Percentiles rank a stretch among this genome's conserved stretches.
These are phyloP conservation scores for Anthostomella pinea DNA, from an alignment of 2,329 filamentous ascomycete species.

Conservation along the genomic window DNA sequence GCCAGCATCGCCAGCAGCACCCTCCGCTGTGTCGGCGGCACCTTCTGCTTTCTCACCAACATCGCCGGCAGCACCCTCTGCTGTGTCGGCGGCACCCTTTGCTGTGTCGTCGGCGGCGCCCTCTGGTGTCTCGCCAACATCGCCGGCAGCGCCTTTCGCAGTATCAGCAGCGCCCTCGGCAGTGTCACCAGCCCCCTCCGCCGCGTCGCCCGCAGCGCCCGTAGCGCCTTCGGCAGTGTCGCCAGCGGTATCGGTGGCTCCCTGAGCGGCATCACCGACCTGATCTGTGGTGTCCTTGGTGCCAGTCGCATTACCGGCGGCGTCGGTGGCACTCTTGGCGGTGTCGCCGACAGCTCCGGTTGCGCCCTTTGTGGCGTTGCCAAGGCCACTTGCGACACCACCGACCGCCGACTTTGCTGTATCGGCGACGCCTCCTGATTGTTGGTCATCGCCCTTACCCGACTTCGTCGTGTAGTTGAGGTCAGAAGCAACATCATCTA, in stretches of 20 bases:
- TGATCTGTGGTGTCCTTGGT: slow-evolving; percentile 19
- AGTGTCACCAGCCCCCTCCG: slow-evolving; percentile 18
- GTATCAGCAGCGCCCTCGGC: slow-evolving; percentile 12
- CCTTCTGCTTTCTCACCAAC: slow-evolving; percentile 17
- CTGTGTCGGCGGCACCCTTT: slow-evolving; percentile 22
- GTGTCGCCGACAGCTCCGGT: slow-evolving; percentile 23
- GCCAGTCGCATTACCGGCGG: slow-evolving; percentile 22
- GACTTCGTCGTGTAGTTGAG: slow-evolving; percentile 31
- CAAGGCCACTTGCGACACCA: slow-evolving; percentile 21
- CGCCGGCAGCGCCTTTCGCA: slow-evolving; percentile 12
- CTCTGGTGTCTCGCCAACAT: slow-evolving; percentile 10
- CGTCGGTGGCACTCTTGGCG: slow-evolving; percentile 21
- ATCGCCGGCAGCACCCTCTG: slow-evolving; percentile 15
- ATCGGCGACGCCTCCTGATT: slow-evolving; percentile 20
- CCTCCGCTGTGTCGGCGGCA: slow-evolving; percentile 17
- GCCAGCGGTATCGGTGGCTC: slow-evolving; percentile 15
- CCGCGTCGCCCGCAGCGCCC: slow-evolving; percentile 9
- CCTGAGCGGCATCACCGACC: slow-evolving; percentile 22
- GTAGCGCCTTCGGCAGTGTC: slow-evolving; percentile 11
- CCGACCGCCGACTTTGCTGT: slow-evolving; percentile 19
- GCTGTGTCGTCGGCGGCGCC: slow-evolving; percentile 16
- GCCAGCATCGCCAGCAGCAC: slow-evolving; percentile 16
- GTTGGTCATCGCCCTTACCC: background rate
- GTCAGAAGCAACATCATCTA: slow-evolving; percentile 30
- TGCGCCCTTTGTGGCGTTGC: slow-evolving; percentile 19